phyloP scores from a whole-genome alignment of 805 yeast genomes.

The Ogataea dorogensis region DNA sequence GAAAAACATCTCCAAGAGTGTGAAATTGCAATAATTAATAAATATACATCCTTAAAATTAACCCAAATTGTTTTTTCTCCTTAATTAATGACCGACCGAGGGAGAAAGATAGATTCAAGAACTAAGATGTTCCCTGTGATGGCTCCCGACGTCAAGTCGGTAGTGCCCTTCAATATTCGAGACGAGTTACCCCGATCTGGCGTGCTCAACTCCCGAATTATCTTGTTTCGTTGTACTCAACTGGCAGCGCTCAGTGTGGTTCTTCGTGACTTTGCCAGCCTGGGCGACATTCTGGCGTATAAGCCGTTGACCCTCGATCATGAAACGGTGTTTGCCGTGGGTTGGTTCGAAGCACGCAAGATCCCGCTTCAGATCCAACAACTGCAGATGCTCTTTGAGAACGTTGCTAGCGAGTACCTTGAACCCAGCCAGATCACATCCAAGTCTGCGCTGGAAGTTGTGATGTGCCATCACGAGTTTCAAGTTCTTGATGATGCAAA shows the following conservation, averaged over 20 bases:
- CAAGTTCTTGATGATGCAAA: constrained; percentile 25
- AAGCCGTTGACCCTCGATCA: constrained; percentile 10
- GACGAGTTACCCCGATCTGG: no score
- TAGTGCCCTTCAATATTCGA: constrained; percentile 3
- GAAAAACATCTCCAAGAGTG: constrained; percentile 87
- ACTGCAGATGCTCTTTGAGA: constrained; percentile 16
- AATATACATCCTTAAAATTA: constrained; percentile 1
- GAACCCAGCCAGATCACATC: constrained; percentile 9
- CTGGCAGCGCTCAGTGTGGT: constrained; percentile 11
- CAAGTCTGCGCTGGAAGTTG: constrained; percentile 11
- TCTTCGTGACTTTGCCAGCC: constrained; percentile 13
- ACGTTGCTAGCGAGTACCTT: constrained; percentile 7
- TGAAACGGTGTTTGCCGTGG: constrained; percentile 19
- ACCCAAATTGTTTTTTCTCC: constrained; percentile 1
- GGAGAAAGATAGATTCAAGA: not conserved
- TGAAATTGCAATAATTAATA: constrained; percentile 53
- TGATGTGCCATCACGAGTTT: constrained; percentile 22
- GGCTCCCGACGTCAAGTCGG: constrained; percentile 5
- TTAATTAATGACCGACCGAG: constrained; percentile 1
- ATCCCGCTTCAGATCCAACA: constrained; percentile 19
- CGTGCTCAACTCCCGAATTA: constrained; percentile 15
- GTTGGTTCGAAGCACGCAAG: constrained; percentile 32
- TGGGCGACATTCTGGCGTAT: constrained; percentile 18
- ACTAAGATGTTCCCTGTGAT: constrained; percentile 1
- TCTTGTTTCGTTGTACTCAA: constrained; percentile 15